These are phyloP conservation scores for Lagenidium giganteum DNA, from an alignment of 352 stramenopile genomes.

Conservation along the genomic window DNA sequence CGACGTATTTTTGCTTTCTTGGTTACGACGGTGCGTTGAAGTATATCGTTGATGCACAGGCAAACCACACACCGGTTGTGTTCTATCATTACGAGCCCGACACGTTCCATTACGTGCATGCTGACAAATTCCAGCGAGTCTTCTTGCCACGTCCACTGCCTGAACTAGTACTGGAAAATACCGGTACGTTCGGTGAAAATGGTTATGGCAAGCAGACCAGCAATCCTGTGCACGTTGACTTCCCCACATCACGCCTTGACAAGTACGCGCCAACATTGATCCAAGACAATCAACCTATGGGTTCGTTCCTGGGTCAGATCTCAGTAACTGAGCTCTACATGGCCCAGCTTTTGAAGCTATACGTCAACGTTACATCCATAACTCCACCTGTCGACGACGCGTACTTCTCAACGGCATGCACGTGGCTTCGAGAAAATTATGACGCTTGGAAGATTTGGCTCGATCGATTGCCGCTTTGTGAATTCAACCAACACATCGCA, in stretches of 20 bases:
- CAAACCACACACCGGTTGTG: constrained; percentile 20
- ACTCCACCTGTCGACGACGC: constrained; percentile 5
- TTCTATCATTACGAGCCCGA: constrained; percentile 57
- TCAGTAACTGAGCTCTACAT: constrained; percentile 13
- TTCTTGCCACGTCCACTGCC: constrained; percentile 28
- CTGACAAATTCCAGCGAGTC: constrained; percentile 25
- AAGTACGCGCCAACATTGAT: constrained; percentile 24
- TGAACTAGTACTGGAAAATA: constrained; percentile 14
- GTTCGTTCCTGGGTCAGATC: constrained; percentile 3
- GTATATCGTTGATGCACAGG: constrained; percentile 26
- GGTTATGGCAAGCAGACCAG: constrained; percentile 33
- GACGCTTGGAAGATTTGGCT: constrained; percentile 35
- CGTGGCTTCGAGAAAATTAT: constrained; percentile 39
- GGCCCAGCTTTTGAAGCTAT: constrained; percentile 10
- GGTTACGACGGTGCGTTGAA: constrained; percentile 11
- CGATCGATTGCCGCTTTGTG: constrained; percentile 24
- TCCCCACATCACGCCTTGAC: constrained; percentile 22
- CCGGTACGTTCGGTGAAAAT: constrained; percentile 36
- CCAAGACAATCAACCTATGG: constrained; percentile 7
- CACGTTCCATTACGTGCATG: constrained; percentile 25
- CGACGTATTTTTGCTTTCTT: constrained; percentile 38
- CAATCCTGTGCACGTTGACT: constrained; percentile 39
- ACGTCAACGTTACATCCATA: neutral
- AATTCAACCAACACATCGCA: constrained; percentile 23
- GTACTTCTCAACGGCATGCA: constrained; percentile 31